These are phyloP conservation scores for Nannochloropsis salina DNA, from an alignment of 108 stramenopile species.

Conservation along the genomic window DNA sequence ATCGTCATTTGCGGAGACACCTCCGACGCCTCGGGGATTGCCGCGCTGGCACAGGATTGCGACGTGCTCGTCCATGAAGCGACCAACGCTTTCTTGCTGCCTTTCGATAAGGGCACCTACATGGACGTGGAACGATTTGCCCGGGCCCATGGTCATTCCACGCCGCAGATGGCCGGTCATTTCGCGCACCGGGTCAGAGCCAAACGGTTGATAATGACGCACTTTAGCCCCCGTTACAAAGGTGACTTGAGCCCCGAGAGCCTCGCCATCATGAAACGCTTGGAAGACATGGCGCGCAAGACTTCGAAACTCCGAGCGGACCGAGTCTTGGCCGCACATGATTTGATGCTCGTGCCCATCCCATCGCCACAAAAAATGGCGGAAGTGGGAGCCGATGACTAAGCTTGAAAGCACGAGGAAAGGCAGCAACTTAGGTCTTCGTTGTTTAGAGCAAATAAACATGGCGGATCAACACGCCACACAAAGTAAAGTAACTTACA, in stretches of 20 bases:
- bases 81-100: conserved; percentile 47
- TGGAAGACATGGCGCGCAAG: conserved; percentile 20
- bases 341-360: conserved; percentile 4
- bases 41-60: conserved; percentile 27
- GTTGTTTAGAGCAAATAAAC: too few species aligned
- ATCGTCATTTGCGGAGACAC: conserved; percentile 90
- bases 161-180: conserved; percentile 51
- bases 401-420: too few species aligned
- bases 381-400: background rate
- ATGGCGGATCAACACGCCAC: too few species aligned
- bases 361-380: background rate
- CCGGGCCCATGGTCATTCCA: conserved; percentile 55
- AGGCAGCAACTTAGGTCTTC: too few species aligned
- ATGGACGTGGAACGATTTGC: conserved; percentile 33
- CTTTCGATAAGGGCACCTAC: conserved; percentile 41
- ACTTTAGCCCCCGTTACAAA: conserved; percentile 53
- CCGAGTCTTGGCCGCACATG: background rate
- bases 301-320: background rate
- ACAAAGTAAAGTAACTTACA: too few species aligned
- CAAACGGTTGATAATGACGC: conserved; percentile 50
- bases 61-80: conserved; percentile 55
- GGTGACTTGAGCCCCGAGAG: conserved; percentile 28
- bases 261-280: background rate
- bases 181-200: conserved; percentile 50
- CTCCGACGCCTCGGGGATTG: conserved; percentile 55